Base-by-base conservation (phyloP, 2,329 filamentous ascomycete species). In the Diplodia mutila region DNA sequence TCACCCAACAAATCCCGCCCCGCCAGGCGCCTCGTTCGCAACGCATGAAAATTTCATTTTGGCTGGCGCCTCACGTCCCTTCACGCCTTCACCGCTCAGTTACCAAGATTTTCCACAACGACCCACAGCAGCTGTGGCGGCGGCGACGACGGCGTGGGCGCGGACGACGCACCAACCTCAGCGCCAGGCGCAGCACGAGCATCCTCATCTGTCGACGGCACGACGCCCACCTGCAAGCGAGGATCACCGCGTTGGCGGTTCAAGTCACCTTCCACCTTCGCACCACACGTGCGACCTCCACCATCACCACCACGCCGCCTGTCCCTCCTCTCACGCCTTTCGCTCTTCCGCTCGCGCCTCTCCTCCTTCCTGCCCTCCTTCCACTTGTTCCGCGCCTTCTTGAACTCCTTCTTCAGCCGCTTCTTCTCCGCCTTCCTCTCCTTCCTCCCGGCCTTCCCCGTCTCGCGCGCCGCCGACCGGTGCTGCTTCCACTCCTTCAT, bases 401-500 rank as follows among this genome's bases (percentile, higher is more conserved):
- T 42, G 48, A 34, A 54, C 68, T 61, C 25, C 21, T 66, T 57
- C 70, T 71, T 57, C 73, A 70, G 3, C 68, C 70, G 48, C 53
- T 67, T 14, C 68, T 71, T 63, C 71, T 73, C 12, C 68, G 29
- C 42, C 21, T 51, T 37, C 67, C 57, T 27, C 12, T 69, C 57
- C 57, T 61, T 61, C 21, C 25, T 57, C 51, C 64, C 59, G 65
- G 54, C 69, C 34, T 65, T 57, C 37, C 71, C 64, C 65, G 70
- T 48, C 68, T 66, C 37, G 69, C 66, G 66, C 16, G 55, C 68
- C 32, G 57, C 72, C 68, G 69, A 72, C 64, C 70, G 73, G 69
- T 70, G 69, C n/a, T 66, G 70, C 53, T 69, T 72, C 53, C 71
- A 74, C 61, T 72, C 72, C 11, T 64, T 69, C 61, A 71, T 73